Conservation (phyloP, 2,329 filamentous ascomycete genomes). For the Aspergillus pseudonomiae region DNA sequence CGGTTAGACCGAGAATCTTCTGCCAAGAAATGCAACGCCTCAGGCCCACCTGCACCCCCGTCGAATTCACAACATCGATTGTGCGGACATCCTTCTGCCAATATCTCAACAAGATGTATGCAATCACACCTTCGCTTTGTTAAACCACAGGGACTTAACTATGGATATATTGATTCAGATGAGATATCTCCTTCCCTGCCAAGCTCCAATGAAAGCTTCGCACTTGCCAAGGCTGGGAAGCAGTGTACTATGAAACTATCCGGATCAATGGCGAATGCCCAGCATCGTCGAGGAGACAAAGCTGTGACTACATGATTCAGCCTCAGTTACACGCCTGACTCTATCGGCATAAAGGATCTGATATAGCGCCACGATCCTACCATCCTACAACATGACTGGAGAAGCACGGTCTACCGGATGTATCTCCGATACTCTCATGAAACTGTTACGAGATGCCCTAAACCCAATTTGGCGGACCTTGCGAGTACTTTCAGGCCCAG, state of each 20-base stretch:
- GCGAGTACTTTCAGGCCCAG: conserved; percentile 21
- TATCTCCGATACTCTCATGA: conserved; percentile 3
- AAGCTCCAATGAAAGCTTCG: background rate
- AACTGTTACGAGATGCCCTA: conserved; percentile 20
- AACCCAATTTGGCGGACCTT: conserved; percentile 30
- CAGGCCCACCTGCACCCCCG: background rate
- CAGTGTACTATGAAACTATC: background rate
- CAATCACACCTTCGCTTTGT: background rate
- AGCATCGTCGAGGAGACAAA: background rate
- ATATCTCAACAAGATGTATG: background rate
- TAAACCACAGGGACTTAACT: background rate
- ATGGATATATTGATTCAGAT: background rate
- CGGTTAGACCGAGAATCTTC: background rate
- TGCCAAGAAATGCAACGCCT: background rate
- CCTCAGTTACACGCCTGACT: background rate
- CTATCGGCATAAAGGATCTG: background rate
- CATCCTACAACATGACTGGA: background rate
- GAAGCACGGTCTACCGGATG: background rate
- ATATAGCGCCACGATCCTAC: background rate
- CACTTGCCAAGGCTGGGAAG: background rate
- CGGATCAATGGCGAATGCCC: background rate
- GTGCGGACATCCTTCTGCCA: background rate
- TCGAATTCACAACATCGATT: background rate
- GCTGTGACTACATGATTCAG: background rate
- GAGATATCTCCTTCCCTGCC: background rate